Percentiles rank a stretch among this genome's conserved stretches.
These are phyloP conservation scores for Schizophyllum commune DNA, from an alignment of 1,284 basidiomycete genomes.

Conservation along the genomic window DNA sequence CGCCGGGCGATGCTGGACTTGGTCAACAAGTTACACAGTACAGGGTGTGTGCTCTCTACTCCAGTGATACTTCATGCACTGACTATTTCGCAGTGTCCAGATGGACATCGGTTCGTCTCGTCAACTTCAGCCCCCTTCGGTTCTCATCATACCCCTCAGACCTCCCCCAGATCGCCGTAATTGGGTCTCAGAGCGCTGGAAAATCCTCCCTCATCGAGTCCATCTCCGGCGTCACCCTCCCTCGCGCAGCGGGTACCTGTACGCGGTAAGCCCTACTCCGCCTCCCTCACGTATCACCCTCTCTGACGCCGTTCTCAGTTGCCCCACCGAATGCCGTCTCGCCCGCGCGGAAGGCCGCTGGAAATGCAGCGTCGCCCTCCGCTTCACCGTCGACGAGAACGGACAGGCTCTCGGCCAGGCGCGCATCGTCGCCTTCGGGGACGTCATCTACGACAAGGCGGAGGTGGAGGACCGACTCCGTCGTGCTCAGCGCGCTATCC, in stretches of 20 bases:
- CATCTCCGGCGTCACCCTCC: constrained; percentile 63
- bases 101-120: constrained; percentile 34
- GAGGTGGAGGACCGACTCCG: constrained; percentile 59
- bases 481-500: constrained; percentile 63
- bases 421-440: constrained; percentile 43
- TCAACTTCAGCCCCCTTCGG: neutral
- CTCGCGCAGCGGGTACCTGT: constrained; percentile 52
- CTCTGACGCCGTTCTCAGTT: constrained; percentile 30
- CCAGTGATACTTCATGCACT: neutral
- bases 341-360: constrained; percentile 38
- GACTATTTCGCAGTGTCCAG: constrained; percentile 36
- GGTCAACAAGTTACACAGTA: constrained; percentile 45
- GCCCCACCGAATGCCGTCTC: constrained; percentile 63
- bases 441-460: constrained; percentile 37
- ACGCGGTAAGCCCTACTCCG: constrained; percentile 40
- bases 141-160: constrained; percentile 21
- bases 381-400: constrained; percentile 37
- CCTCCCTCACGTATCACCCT: neutral
- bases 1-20: constrained; percentile 41
- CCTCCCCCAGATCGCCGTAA: constrained; percentile 60
- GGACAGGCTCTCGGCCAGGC: constrained; percentile 36
- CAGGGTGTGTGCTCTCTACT: constrained; percentile 33
- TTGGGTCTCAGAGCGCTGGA: constrained; percentile 61
- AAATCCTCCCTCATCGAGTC: constrained; percentile 72
- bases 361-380: constrained; percentile 54